Conservation (phyloP, 768 basidiomycete species). For the Russula compacta region DNA sequence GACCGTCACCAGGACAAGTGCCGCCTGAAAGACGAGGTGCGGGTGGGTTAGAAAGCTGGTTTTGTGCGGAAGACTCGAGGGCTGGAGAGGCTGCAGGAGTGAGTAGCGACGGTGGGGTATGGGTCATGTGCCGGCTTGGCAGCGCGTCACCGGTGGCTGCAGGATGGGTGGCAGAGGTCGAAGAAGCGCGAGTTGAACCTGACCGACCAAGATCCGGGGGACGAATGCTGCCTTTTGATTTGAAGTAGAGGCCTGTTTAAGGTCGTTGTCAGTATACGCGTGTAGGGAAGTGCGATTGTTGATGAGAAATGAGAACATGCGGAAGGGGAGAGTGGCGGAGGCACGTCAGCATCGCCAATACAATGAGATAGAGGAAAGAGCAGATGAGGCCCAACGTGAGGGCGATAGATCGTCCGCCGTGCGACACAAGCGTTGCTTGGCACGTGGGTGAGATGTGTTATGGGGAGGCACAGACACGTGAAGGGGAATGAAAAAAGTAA, state of each 20-base stretch:
- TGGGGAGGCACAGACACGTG: slow-evolving; percentile 25
- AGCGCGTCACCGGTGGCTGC: slow-evolving; percentile 25
- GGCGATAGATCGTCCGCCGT: slow-evolving; percentile 16
- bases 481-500: slow-evolving; percentile 29
- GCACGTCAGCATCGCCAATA: slow-evolving; percentile 14
- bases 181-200: slow-evolving; percentile 14
- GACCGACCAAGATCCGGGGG: slow-evolving; percentile 45
- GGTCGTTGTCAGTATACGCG: slow-evolving; percentile 13
- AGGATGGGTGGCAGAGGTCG: slow-evolving; percentile 21
- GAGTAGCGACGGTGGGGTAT: slow-evolving; percentile 29
- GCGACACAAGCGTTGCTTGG: slow-evolving; percentile 22
- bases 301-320: slow-evolving; percentile 11
- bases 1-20: slow-evolving; percentile 97
- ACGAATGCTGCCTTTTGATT: slow-evolving; percentile 68
- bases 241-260: slow-evolving; percentile 70
- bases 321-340: slow-evolving; percentile 10
- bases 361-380: slow-evolving; percentile 18
- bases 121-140: slow-evolving; percentile 22
- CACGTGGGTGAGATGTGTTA: slow-evolving; percentile 32
- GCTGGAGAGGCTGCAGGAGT: slow-evolving; percentile 28
- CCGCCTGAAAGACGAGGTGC: slow-evolving; percentile 30
- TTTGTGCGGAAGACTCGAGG: slow-evolving; percentile 22
- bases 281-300: slow-evolving; percentile 6
- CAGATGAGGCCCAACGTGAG: slow-evolving; percentile 5
- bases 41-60: slow-evolving; percentile 14